These are phyloP conservation scores for Neurospora cerealis DNA, from an alignment of 495 filamentous ascomycete genomes.

Conservation along the genomic window DNA sequence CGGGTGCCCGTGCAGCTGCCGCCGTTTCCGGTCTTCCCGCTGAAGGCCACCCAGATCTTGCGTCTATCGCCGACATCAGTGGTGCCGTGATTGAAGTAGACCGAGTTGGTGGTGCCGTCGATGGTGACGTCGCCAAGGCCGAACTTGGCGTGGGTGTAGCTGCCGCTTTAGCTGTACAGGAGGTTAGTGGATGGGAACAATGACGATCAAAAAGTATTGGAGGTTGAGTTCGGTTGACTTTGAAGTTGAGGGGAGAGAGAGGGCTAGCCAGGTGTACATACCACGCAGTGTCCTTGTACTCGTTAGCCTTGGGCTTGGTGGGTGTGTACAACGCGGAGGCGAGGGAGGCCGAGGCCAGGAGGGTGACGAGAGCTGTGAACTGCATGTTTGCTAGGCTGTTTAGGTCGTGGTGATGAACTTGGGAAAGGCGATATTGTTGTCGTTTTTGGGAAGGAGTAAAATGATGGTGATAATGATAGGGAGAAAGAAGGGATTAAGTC, in stretches of 20 bases:
- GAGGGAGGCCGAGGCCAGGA: not conserved
- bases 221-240: too few relatives aligned
- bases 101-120: not conserved
- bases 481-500: too few relatives aligned
- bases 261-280: not conserved
- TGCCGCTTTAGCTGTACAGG: not conserved
- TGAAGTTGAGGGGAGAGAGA: too few relatives aligned
- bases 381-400: not conserved
- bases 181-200: not conserved
- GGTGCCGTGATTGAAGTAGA: not conserved
- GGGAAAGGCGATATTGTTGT: too few relatives aligned
- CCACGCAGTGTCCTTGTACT: not conserved
- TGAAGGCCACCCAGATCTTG: not conserved
- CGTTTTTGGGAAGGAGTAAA: too few relatives aligned
- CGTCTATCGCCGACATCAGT: not conserved
- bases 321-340: fast-evolving
- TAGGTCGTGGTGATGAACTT: too few relatives aligned
- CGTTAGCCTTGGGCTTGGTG: not conserved
- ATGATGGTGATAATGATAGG: too few relatives aligned
- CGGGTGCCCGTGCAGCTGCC: not conserved
- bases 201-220: too few relatives aligned
- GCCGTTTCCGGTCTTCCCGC: not conserved
- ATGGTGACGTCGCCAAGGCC: not conserved
- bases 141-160: not conserved
- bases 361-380: not conserved